These are phyloP conservation scores for Oenanthe javanica DNA, from an alignment of 140 eudicot genomes.

Conservation along the genomic window DNA sequence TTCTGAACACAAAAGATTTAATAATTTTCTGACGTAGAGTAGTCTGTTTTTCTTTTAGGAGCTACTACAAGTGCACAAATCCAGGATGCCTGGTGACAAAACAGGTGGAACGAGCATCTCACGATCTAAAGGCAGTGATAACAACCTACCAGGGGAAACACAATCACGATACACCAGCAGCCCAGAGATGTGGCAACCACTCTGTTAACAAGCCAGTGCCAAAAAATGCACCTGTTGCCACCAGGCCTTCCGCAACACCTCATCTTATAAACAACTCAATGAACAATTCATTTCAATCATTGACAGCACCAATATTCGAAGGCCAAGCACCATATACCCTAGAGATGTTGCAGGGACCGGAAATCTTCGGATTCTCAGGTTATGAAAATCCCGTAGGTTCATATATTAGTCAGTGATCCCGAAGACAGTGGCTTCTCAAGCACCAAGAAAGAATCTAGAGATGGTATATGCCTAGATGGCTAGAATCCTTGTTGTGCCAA, in stretches of 20 bases:
- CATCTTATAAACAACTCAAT: not conserved
- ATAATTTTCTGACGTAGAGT: not conserved
- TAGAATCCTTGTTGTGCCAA: not conserved
- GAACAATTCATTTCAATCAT: not conserved
- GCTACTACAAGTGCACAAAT: constrained; percentile 8
- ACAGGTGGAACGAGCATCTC: not conserved
- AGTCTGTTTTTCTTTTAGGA: not conserved
- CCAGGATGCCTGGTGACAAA: not conserved
- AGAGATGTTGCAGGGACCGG: not conserved
- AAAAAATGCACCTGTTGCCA: not conserved
- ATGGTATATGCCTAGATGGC: not conserved
- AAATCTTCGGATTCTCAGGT: not conserved
- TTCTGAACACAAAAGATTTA: not conserved
- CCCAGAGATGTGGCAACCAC: not conserved
- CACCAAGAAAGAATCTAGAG: not conserved
- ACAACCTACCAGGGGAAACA: constrained; percentile 2
- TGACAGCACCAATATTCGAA: not conserved
- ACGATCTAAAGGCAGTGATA: not conserved
- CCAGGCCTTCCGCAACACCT: not conserved
- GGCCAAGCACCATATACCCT: not conserved
- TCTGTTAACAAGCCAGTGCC: not conserved
- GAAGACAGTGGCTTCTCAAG: not conserved
- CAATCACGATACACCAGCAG: not conserved
- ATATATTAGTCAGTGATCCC: not conserved
- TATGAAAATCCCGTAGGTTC: not conserved